These are phyloP conservation scores for Trichoderma sp. DNA, from an alignment of 2,329 filamentous ascomycete species.

Conservation along the genomic window DNA sequence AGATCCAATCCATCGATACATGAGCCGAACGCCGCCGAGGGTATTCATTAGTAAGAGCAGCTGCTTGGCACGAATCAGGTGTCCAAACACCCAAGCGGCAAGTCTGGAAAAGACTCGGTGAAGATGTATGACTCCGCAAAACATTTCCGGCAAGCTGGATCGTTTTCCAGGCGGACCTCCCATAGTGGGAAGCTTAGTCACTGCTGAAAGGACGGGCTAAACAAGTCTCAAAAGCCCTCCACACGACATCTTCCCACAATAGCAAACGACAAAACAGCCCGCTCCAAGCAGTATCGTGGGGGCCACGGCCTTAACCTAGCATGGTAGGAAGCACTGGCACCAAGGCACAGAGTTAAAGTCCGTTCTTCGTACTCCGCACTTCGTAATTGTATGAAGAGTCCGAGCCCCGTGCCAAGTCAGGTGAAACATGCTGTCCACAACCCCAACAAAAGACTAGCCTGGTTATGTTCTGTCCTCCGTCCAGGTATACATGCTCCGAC, in stretches of 20 bases:
- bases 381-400: background rate
- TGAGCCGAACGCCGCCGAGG: background rate
- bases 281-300: slow-evolving; percentile 5
- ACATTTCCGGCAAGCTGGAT: background rate
- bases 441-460: background rate
- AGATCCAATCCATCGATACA: background rate
- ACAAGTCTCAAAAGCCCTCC: background rate
- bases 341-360: background rate
- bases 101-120: background rate
- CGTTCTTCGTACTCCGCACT: background rate
- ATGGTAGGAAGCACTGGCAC: background rate
- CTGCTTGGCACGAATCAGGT: background rate
- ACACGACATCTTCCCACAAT: background rate
- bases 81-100: background rate
- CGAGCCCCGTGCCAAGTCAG: background rate
- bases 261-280: background rate
- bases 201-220: background rate
- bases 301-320: background rate
- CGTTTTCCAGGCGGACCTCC: background rate
- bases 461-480: background rate
- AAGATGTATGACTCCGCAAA: background rate
- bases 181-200: background rate
- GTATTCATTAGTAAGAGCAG: background rate
- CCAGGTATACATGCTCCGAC: background rate
- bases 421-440: background rate